phyloP scores from a whole-genome alignment of 2,329 filamentous ascomycete species.

The Arthroderma uncinatum region DNA sequence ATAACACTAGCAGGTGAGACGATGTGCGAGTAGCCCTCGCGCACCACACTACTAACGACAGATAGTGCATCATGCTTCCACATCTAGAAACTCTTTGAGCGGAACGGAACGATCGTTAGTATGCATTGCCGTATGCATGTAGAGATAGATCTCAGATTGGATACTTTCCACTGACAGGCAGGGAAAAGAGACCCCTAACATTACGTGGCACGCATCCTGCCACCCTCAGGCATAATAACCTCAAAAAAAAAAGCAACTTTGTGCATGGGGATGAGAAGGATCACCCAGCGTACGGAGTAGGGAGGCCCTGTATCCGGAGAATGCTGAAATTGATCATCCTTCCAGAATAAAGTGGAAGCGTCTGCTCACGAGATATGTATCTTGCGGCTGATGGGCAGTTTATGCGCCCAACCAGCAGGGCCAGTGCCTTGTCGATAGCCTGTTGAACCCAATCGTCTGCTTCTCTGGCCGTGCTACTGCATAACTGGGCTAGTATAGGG shows the following conservation, averaged over 20 bases:
- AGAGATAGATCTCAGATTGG: background rate
- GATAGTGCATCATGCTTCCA: background rate
- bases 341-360: background rate
- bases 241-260: background rate
- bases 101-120: background rate
- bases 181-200: background rate
- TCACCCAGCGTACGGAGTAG: background rate
- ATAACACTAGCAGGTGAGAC: background rate
- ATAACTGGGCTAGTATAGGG: background rate
- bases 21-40: background rate
- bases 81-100: background rate
- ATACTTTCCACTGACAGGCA: background rate
- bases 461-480: background rate
- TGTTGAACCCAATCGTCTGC: background rate
- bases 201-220: background rate
- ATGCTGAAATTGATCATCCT: background rate
- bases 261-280: background rate
- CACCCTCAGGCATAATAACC: background rate
- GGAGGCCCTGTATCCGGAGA: background rate
- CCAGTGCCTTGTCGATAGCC: too few relatives aligned
- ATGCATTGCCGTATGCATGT: background rate
- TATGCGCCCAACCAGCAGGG: background rate
- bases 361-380: background rate
- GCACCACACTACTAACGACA: background rate
- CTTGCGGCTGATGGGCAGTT: background rate